These are phyloP conservation scores for Leccinum uliginosum DNA, from an alignment of 768 basidiomycete species.

Conservation along the genomic window DNA sequence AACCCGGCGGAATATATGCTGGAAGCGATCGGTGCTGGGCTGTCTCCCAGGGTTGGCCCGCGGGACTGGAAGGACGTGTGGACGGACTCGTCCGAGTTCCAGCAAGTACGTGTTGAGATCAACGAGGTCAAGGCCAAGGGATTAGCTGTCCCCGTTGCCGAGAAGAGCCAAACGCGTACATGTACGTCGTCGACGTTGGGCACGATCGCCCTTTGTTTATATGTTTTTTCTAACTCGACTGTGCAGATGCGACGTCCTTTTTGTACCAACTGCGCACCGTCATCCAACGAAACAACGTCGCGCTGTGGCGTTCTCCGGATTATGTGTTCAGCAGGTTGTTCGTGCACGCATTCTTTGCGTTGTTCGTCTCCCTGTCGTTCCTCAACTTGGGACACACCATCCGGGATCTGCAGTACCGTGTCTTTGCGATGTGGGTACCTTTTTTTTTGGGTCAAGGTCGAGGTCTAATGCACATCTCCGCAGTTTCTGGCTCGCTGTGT, in stretches of 20 bases:
- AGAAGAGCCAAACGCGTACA: constrained; percentile 39
- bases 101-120: constrained; percentile 41
- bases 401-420: constrained; percentile 72
- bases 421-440: constrained; percentile 65
- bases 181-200: constrained; percentile 34
- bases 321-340: constrained; percentile 84
- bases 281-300: constrained; percentile 57
- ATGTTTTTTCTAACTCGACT: not conserved
- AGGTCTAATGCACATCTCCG: not conserved
- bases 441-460: not conserved
- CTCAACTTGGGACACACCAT: constrained; percentile 62
- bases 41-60: constrained; percentile 64
- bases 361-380: constrained; percentile 76
- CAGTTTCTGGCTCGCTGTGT: constrained; percentile 63
- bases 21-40: constrained; percentile 83
- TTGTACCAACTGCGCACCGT: constrained; percentile 70
- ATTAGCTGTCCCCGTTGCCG: constrained; percentile 38
- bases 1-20: constrained; percentile 83
- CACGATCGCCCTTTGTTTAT: not conserved
- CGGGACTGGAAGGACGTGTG: constrained; percentile 88
- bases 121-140: constrained; percentile 43
- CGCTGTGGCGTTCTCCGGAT: constrained; percentile 80
- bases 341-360: constrained; percentile 64
- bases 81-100: constrained; percentile 64
- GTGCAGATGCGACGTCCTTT: constrained; percentile 69